phyloP scores from a whole-genome alignment of 768 basidiomycete genomes.

The Psilocybe subaeruginosa region DNA sequence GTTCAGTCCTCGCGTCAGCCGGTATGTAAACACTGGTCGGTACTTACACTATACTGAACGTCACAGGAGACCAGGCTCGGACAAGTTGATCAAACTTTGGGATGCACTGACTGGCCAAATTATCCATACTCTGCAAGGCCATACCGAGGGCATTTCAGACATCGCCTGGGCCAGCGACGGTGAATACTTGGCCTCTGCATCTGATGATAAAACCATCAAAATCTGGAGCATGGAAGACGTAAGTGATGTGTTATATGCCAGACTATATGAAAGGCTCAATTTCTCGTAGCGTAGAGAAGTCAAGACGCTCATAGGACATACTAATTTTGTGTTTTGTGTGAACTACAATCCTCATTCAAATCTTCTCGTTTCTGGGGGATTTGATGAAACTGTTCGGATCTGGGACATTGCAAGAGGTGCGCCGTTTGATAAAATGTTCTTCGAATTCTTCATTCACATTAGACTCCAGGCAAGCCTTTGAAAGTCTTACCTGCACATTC shows the following conservation, averaged over 20 bases:
- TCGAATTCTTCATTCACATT: not conserved
- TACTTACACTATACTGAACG: constrained; percentile 20
- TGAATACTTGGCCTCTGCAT: constrained; percentile 85
- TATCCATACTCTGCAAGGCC: constrained; percentile 72
- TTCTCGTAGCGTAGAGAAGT: constrained; percentile 53
- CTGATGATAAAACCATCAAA: constrained; percentile 88
- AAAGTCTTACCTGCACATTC: constrained; percentile 94
- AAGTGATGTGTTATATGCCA: constrained; percentile 9
- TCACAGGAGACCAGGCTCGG: constrained; percentile 67
- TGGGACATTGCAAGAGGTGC: constrained; percentile 96
- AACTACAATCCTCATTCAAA: constrained; percentile 92
- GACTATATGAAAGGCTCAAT: constrained; percentile 14
- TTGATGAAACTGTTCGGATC: constrained; percentile 94
- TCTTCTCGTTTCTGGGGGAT: constrained; percentile 90
- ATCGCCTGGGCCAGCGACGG: constrained; percentile 88
- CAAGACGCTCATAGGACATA: constrained; percentile 81
- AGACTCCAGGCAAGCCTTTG: constrained; percentile 69
- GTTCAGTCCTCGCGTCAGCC: constrained; percentile 78
- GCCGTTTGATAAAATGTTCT: not conserved
- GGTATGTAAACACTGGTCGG: constrained; percentile 52
- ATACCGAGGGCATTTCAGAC: constrained; percentile 86
- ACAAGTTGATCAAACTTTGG: constrained; percentile 85
- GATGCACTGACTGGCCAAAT: constrained; percentile 73
- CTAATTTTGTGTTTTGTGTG: constrained; percentile 92
- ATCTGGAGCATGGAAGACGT: constrained; percentile 83